phyloP scores from a whole-genome alignment of 495 filamentous ascomycete species.

The Penicillium malachiteum region DNA sequence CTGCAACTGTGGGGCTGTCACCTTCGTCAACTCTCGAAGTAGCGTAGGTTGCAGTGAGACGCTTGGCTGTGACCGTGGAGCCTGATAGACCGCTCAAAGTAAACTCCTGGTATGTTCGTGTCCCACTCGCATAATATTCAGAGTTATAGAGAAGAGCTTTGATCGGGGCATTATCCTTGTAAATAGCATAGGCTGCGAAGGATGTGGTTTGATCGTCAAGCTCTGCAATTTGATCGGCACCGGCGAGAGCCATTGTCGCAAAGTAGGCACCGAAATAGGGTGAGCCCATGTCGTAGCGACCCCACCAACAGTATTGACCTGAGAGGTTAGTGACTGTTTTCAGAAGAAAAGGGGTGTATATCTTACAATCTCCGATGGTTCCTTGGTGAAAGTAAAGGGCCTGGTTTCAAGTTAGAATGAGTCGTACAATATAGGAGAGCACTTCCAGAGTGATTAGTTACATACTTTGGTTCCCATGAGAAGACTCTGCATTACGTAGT shows the following conservation, averaged over 20 bases:
- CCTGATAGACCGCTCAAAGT: constrained; percentile 43
- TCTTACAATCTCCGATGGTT: constrained; percentile 54
- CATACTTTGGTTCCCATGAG: constrained; percentile 46
- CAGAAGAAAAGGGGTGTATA: background rate
- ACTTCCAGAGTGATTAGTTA: constrained; percentile 1
- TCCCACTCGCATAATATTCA: constrained; percentile 53
- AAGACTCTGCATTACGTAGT: constrained; percentile 53
- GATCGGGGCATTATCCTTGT: constrained; percentile 40
- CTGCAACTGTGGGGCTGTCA: constrained; percentile 46
- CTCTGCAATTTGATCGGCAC: constrained; percentile 47
- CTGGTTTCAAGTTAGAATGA: background rate
- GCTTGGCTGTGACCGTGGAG: constrained; percentile 45
- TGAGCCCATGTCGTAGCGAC: constrained; percentile 52
- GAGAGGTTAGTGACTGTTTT: background rate
- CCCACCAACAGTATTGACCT: constrained; percentile 62
- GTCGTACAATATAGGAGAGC: too few relatives aligned
- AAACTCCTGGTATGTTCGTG: constrained; percentile 44
- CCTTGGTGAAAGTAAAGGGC: constrained; percentile 59
- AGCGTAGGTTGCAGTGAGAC: constrained; percentile 53
- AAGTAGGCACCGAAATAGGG: constrained; percentile 61
- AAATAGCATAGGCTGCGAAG: constrained; percentile 55
- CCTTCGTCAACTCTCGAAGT: constrained; percentile 50
- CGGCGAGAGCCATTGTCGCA: constrained; percentile 52
- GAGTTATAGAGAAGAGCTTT: constrained; percentile 56
- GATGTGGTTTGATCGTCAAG: constrained; percentile 49